A percentile compares a stretch with the other conserved stretches of the same genome.
These are phyloP conservation scores for Fagopyrum esculentum DNA, from an alignment of 148 eudicot genomes.

Conservation along the genomic window DNA sequence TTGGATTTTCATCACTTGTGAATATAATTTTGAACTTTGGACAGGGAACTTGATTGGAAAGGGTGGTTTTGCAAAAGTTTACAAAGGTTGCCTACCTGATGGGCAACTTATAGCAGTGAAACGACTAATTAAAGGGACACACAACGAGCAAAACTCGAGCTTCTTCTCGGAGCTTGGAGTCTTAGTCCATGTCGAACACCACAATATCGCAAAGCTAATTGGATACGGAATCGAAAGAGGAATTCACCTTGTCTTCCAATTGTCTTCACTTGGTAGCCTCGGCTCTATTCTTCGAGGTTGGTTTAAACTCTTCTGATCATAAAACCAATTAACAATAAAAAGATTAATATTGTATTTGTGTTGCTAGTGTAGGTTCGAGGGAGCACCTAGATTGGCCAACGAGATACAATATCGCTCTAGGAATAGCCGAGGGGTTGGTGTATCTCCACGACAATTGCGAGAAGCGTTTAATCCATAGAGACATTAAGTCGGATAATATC, in stretches of 20 bases:
- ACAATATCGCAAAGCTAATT: conserved; percentile 63
- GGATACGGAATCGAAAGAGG: conserved; percentile 82
- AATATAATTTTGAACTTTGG: no score
- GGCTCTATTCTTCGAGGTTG: conserved; percentile 61
- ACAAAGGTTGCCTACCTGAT: conserved; percentile 11
- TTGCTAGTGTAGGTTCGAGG: conserved; percentile 32
- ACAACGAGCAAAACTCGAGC: conserved; percentile 11
- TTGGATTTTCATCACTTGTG: no score
- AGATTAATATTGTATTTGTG: neutral
- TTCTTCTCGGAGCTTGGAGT: conserved; percentile 74
- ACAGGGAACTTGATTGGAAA: conserved; percentile 15
- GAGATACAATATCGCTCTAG: conserved; percentile 68
- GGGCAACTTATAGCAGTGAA: conserved; percentile 17
- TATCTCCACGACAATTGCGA: conserved; percentile 86
- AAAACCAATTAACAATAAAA: no score
- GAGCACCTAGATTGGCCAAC: conserved; percentile 51
- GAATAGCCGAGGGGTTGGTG: conserved; percentile 68
- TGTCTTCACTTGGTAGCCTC: conserved; percentile 73
- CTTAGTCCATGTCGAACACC: conserved; percentile 72
- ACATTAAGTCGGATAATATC: conserved; percentile 84
- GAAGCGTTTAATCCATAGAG: conserved; percentile 86
- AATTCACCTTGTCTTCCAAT: conserved; percentile 54
- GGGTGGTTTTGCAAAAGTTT: conserved; percentile 10
- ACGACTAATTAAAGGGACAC: conserved; percentile 9
- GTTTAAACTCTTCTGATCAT: conserved; percentile 7